Evolutionary conservation across 441 rosid species (phyloP).

Genomic region (Lepidium campestre): DNA sequence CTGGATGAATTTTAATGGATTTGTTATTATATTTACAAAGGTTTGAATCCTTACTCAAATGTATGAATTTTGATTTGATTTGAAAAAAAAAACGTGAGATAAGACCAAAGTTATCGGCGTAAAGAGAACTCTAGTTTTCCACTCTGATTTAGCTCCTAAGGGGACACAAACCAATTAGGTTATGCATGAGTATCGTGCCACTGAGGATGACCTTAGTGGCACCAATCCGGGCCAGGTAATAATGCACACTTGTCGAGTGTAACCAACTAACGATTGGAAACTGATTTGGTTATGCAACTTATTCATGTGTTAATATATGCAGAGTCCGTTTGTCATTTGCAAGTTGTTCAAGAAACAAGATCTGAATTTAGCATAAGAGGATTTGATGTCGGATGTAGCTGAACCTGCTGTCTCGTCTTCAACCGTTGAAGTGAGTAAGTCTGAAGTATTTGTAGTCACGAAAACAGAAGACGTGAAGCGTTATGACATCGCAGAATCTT

Average conservation of each 20-base stretch:
- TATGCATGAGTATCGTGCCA: slow-evolving; percentile 78
- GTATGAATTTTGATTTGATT: no score
- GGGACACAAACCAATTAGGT: slow-evolving; percentile 80
- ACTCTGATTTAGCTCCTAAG: slow-evolving; percentile 88
- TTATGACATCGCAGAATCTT: slow-evolving; percentile 9
- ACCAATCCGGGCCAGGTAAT: slow-evolving; percentile 29
- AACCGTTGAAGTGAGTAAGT: slow-evolving; percentile 22
- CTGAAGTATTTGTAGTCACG: slow-evolving; percentile 35
- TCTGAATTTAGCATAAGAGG: slow-evolving; percentile 27
- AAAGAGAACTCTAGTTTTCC: slow-evolving; percentile 94
- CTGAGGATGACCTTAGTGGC: slow-evolving; percentile 20
- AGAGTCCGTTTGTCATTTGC: slow-evolving; percentile 72
- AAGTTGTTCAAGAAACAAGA: slow-evolving; percentile 78
- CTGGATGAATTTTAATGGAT: no score
- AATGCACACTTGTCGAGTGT: background rate
- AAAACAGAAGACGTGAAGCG: slow-evolving; percentile 23
- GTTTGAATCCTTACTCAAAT: no score
- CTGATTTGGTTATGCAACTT: background rate
- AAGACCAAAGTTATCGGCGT: slow-evolving; percentile 61
- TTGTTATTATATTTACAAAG: no score
- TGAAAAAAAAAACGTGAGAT: no score
- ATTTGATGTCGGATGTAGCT: slow-evolving; percentile 31
- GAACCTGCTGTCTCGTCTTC: slow-evolving; percentile 39
- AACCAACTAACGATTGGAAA: background rate
- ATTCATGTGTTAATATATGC: slow-evolving; percentile 18